These are phyloP conservation scores for Leishmania arabica DNA, from an alignment of 208 protist genomes.

Conservation along the genomic window DNA sequence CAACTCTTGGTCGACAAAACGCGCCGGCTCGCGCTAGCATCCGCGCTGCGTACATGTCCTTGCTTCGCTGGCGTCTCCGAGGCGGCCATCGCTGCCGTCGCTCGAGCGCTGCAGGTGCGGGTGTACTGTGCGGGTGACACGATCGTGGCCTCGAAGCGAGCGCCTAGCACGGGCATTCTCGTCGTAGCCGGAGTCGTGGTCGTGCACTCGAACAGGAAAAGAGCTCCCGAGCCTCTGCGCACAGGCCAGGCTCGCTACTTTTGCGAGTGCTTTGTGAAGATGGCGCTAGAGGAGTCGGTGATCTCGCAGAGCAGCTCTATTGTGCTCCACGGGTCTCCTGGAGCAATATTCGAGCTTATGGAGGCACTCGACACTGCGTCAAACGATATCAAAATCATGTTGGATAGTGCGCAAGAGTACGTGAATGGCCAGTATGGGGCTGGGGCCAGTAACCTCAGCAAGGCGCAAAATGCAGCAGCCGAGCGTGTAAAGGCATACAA, in stretches of 20 bases:
- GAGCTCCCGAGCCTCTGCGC: not conserved
- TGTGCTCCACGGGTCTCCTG: constrained; percentile 42
- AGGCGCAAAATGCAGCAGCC: constrained; percentile 43
- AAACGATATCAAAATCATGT: constrained; percentile 29
- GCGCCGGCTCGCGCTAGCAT: constrained; percentile 12
- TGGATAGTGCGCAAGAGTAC: constrained; percentile 34
- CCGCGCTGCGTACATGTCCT: constrained; percentile 35
- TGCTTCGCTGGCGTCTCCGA: constrained; percentile 49
- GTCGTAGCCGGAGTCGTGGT: constrained; percentile 38
- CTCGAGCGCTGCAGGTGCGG: constrained; percentile 32
- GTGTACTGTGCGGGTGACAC: constrained; percentile 46
- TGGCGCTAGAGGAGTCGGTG: constrained; percentile 29
- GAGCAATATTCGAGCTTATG: constrained; percentile 37
- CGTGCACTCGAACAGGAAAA: constrained; percentile 10
- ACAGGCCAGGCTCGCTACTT: constrained; percentile 50
- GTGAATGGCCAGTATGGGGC: constrained; percentile 38
- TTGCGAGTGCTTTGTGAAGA: constrained; percentile 50
- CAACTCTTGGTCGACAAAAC: constrained; percentile 19
- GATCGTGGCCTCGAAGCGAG: constrained; percentile 27
- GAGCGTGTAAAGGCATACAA: constrained; percentile 34
- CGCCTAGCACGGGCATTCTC: constrained; percentile 26
- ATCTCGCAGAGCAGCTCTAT: constrained; percentile 41
- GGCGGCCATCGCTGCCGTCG: constrained; percentile 27
- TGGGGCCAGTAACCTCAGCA: constrained; percentile 21
- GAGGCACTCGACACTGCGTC: constrained; percentile 5